A percentile compares a stretch with the other conserved stretches of the same genome.
Conservation (phyloP, 2,329 filamentous ascomycete genomes). For the Xylariaceae sp. region DNA sequence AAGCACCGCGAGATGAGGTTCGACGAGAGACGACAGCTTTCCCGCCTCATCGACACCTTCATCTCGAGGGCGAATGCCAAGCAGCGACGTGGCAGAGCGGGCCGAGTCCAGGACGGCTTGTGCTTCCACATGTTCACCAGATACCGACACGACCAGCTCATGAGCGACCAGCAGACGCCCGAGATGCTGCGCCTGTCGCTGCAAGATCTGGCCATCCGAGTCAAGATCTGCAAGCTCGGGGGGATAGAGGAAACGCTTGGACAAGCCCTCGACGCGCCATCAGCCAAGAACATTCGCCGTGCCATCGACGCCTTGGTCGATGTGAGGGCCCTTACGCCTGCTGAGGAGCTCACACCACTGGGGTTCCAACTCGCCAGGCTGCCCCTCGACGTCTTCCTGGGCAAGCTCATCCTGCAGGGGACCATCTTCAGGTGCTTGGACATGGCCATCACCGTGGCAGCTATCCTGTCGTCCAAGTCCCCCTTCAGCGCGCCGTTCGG, state of each 20-base stretch:
- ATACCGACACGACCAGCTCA: slow-evolving; percentile 74
- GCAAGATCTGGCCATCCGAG: slow-evolving; percentile 89
- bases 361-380: slow-evolving; percentile 82
- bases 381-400: slow-evolving; percentile 88
- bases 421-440: slow-evolving; percentile 87
- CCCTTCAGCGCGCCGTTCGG: slow-evolving; percentile 86
- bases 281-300: slow-evolving; percentile 83
- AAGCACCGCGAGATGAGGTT: slow-evolving; percentile 98
- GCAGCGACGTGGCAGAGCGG: slow-evolving; percentile 86
- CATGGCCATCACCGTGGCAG: slow-evolving; percentile 84
- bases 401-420: slow-evolving; percentile 84
- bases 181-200: slow-evolving; percentile 93
- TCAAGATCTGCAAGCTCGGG: slow-evolving; percentile 95
- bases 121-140: slow-evolving; percentile 97
- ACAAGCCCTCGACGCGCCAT: slow-evolving; percentile 84
- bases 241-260: slow-evolving; percentile 86
- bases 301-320: slow-evolving; percentile 92
- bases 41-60: slow-evolving; percentile 85
- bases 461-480: slow-evolving; percentile 89
- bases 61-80: slow-evolving; percentile 95
- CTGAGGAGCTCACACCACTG: slow-evolving; percentile 80
- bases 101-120: slow-evolving; percentile 88
- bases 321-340: slow-evolving; percentile 76
- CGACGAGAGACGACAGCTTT: slow-evolving; percentile 87
- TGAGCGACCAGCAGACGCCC: slow-evolving; percentile 90